Evolutionary conservation across 768 basidiomycete genomes (phyloP), one percentile per base, ranked within the genome.

Genomic region (Lactifluus rugatus): DNA sequence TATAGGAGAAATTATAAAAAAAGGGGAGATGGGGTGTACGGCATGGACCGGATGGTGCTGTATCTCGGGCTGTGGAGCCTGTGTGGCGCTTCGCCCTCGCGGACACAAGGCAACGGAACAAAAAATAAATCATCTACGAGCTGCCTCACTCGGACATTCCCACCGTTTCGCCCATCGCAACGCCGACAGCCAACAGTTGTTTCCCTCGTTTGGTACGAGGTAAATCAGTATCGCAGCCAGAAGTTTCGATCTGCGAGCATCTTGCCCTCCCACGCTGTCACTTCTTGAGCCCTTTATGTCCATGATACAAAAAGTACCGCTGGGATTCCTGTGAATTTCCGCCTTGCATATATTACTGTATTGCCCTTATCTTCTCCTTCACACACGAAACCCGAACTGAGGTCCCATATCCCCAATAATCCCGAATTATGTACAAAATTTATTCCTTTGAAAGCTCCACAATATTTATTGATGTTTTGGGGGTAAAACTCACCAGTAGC

Each of bases 61-160:
- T 26, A 17, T n/a, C n/a, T n/a, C 10, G 19, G 8, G n/a, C 37
- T 10, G 52, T 54, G 58, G 48, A 44, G 53, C 48, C 52, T 49
- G 52, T 49, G 58, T 59, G 58, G 58, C 58, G 52, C 26, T 36
- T 42, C 47, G 23, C 52, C 39, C 46, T 23, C 48, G 31, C 37
- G 28, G 19, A 52, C n/a, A 39, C 56, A 28, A 32, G n/a, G 25
- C 36, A 45, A 39, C 46, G 47, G 23, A 46, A 46, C 44, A 42
- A 51, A 26, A 44, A 25, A 19, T 23, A 48, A 4, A 10, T 10
- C 7, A 34, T 34, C 48, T 10, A 14, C 52, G 10, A 16, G 16
- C 48, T 5, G 28, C 41, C 32, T 36, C 52, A 23, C n/a, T 17
- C 39, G 34, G n/a, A 28, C 45, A n/a, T 26, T n/a, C 46, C 49